Conservation (phyloP, 2,329 filamentous ascomycete species). For the Fusarium pseudoanthophilum region DNA sequence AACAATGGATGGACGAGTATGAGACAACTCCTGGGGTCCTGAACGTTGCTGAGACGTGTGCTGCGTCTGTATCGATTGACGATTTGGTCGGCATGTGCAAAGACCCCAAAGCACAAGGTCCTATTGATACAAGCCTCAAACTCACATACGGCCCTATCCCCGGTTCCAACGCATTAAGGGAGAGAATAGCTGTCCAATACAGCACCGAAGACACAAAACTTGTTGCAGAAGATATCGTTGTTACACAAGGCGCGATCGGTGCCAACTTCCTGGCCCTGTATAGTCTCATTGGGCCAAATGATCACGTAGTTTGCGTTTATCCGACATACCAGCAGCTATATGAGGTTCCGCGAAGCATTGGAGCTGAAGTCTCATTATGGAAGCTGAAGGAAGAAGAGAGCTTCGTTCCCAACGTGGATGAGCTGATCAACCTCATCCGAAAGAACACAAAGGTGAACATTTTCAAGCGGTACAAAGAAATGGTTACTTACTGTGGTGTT, state of each 20-base stretch:
- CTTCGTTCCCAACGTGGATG: constrained; percentile 74
- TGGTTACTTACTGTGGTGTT: constrained; percentile 8
- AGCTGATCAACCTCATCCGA: constrained; percentile 72
- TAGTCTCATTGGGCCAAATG: constrained; percentile 74
- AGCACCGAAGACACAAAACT: constrained; percentile 63
- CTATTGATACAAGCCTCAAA: constrained; percentile 62
- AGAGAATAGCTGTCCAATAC: constrained; percentile 73
- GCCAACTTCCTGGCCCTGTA: constrained; percentile 88
- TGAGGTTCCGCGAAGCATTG: constrained; percentile 76
- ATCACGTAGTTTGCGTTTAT: constrained; percentile 88
- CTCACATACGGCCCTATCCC: constrained; percentile 80
- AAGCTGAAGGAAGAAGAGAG: constrained; percentile 70
- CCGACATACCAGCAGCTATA: constrained; percentile 91
- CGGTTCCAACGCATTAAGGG: constrained; percentile 71
- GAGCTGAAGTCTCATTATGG: constrained; percentile 83
- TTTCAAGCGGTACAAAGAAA: neutral
- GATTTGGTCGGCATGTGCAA: constrained; percentile 70
- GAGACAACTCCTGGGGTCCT: constrained; percentile 65
- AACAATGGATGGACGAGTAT: constrained; percentile 75
- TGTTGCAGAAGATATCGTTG: constrained; percentile 71
- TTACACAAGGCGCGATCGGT: constrained; percentile 82
- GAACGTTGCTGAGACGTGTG: constrained; percentile 85
- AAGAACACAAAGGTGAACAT: constrained; percentile 72
- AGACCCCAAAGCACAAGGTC: constrained; percentile 56
- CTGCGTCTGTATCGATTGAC: constrained; percentile 77